Conservation (phyloP, 108 stramenopile species). For the Skeletonema costatum region DNA sequence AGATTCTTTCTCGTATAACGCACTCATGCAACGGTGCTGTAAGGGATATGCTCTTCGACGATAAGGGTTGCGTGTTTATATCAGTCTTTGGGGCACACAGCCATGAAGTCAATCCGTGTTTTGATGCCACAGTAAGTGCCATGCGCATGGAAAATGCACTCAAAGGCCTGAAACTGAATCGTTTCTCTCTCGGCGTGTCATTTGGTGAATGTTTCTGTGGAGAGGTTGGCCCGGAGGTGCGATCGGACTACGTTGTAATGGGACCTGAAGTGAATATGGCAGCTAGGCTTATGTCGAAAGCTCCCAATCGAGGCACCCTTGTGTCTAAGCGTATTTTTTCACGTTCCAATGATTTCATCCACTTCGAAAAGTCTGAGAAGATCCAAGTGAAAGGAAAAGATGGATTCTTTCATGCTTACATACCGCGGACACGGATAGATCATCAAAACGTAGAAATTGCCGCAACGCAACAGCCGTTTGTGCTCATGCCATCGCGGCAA, state of each 20-base stretch:
- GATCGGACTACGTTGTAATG: constrained; percentile 59
- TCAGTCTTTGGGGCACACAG: constrained; percentile 58
- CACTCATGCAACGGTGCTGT: constrained; percentile 55
- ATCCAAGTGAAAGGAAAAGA: constrained; percentile 55
- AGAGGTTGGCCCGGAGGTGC: constrained; percentile 45
- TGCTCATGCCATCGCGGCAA: constrained; percentile 53
- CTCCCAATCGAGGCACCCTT: constrained; percentile 48
- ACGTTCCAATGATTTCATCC: constrained; percentile 50
- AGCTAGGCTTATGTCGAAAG: constrained; percentile 58
- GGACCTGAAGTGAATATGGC: constrained; percentile 61
- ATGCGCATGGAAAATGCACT: constrained; percentile 57
- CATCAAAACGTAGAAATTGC: constrained; percentile 32
- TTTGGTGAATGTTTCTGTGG: constrained; percentile 60
- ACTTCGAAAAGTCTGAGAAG: constrained; percentile 44
- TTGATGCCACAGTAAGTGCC: constrained; percentile 51
- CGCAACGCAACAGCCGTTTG: constrained; percentile 43
- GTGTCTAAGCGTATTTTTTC: constrained; percentile 55
- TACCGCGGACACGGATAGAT: constrained; percentile 43
- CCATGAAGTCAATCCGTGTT: constrained; percentile 52
- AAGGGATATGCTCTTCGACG: constrained; percentile 55
- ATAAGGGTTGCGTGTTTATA: constrained; percentile 63
- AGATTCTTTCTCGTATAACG: constrained; percentile 50
- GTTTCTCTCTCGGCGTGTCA: constrained; percentile 56
- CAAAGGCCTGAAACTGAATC: constrained; percentile 36
- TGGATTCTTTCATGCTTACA: constrained; percentile 52